phyloP scores from a whole-genome alignment of 2,329 filamentous ascomycete species.

The Exserohilum rostratum region DNA sequence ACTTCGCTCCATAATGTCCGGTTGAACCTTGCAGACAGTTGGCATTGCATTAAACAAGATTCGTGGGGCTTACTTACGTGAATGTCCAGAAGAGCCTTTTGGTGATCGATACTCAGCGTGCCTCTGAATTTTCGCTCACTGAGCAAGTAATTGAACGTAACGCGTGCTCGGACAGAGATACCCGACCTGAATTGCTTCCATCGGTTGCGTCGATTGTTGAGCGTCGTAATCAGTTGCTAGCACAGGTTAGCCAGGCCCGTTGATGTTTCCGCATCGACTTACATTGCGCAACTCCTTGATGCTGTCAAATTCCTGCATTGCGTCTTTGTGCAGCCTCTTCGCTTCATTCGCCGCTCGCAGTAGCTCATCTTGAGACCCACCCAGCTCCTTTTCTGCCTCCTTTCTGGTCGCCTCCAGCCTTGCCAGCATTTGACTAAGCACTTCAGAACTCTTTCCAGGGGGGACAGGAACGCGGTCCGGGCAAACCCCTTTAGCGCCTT shows the following conservation, averaged over 20 bases:
- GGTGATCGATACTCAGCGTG: slow-evolving; percentile 78
- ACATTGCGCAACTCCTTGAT: slow-evolving; percentile 26
- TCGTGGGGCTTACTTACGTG: slow-evolving; percentile 57
- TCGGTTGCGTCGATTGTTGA: slow-evolving; percentile 71
- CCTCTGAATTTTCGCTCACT: slow-evolving; percentile 90
- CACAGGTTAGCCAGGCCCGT: slow-evolving; percentile 5
- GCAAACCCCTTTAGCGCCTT: slow-evolving; percentile 28
- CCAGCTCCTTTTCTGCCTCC: slow-evolving; percentile 38
- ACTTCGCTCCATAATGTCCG: slow-evolving; percentile 71
- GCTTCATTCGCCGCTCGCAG: slow-evolving; percentile 36
- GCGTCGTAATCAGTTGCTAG: slow-evolving; percentile 63
- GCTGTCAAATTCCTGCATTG: slow-evolving; percentile 24
- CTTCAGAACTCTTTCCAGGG: slow-evolving; percentile 37
- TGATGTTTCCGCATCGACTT: slow-evolving; percentile 4
- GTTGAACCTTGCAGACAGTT: slow-evolving; percentile 59
- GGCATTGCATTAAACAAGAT: not conserved
- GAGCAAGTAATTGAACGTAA: slow-evolving; percentile 86
- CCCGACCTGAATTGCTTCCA: slow-evolving; percentile 83
- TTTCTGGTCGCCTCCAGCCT: slow-evolving; percentile 38
- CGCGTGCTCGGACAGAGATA: slow-evolving; percentile 84
- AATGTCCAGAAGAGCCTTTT: slow-evolving; percentile 74
- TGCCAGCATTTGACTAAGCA: slow-evolving; percentile 39
- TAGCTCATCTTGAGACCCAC: slow-evolving; percentile 44
- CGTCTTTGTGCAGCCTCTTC: slow-evolving; percentile 29
- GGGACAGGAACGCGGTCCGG: slow-evolving; percentile 38